A percentile compares a stretch with the other conserved stretches of the same genome.
These are phyloP conservation scores for Lactarius vividus DNA, from an alignment of 768 basidiomycete species.

Conservation along the genomic window DNA sequence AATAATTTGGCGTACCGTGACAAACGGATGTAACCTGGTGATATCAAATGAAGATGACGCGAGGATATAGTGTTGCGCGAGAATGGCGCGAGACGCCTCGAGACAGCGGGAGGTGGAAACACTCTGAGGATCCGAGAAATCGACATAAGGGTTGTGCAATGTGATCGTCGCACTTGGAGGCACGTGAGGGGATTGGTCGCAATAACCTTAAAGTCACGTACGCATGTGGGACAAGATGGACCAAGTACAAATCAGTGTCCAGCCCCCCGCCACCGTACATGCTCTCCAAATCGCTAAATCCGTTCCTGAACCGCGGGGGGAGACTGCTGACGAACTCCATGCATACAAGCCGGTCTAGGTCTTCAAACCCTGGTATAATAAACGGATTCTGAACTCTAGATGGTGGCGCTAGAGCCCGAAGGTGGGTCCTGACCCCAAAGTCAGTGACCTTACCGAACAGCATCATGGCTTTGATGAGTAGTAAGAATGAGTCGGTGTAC, in stretches of 20 bases:
- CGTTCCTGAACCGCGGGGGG: slow-evolving; percentile 64
- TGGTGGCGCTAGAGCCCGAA: slow-evolving; percentile 62
- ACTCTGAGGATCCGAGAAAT: slow-evolving; percentile 64
- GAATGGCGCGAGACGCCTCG: slow-evolving; percentile 69
- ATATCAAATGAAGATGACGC: slow-evolving; percentile 83
- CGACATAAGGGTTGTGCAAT: slow-evolving; percentile 79
- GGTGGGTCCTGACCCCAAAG: slow-evolving; percentile 72
- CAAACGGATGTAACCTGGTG: slow-evolving; percentile 76
- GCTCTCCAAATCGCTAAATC: slow-evolving; percentile 57
- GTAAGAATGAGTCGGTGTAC: slow-evolving; percentile 79
- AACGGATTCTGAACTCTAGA: slow-evolving; percentile 76
- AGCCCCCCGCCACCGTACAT: slow-evolving; percentile 54
- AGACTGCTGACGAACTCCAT: slow-evolving; percentile 67
- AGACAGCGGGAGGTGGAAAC: slow-evolving; percentile 72
- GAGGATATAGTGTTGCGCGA: slow-evolving; percentile 71
- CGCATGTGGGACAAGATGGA: slow-evolving; percentile 85
- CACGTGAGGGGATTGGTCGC: slow-evolving; percentile 20
- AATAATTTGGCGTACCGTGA: slow-evolving; percentile 52
- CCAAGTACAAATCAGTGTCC: slow-evolving; percentile 85
- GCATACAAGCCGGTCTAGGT: slow-evolving; percentile 66
- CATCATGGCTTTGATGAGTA: slow-evolving; percentile 82
- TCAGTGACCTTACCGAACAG: slow-evolving; percentile 83
- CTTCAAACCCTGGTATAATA: slow-evolving; percentile 60
- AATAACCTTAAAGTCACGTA: slow-evolving; percentile 41
- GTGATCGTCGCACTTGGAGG: slow-evolving; percentile 75